Percentiles rank a stretch among this genome's conserved stretches.
Conservation (phyloP, 371 early-diverging fungal genomes). For the Zancudomyces culisetae region DNA sequence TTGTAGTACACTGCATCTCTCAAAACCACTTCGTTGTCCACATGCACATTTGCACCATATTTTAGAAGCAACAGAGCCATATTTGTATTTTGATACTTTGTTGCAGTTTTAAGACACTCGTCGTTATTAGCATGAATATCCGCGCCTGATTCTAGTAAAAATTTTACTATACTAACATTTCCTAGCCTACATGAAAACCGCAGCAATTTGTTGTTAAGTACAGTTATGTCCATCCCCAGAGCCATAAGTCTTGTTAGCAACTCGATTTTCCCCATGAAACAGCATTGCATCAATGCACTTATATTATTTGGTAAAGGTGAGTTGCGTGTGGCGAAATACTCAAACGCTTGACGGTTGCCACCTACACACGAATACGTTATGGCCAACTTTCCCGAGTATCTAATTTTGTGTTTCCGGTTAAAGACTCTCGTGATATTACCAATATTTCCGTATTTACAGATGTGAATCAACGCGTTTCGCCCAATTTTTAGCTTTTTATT, state of each 20-base stretch:
- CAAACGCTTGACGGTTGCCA: neutral
- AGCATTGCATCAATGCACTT: neutral
- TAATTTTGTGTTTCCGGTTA: no score
- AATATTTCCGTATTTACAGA: neutral
- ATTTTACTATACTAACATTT: constrained; percentile 1
- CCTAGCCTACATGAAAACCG: neutral
- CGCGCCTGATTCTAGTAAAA: neutral
- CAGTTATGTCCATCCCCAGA: neutral
- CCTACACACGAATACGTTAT: neutral
- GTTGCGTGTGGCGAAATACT: neutral
- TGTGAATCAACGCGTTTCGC: neutral
- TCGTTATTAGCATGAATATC: neutral
- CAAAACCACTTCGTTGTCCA: neutral
- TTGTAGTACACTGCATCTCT: neutral
- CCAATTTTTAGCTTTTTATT: neutral
- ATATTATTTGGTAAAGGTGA: neutral
- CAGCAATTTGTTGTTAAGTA: neutral
- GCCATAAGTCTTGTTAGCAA: neutral
- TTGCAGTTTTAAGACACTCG: neutral
- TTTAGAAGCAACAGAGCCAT: neutral
- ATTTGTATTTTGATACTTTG: neutral
- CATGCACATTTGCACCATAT: neutral
- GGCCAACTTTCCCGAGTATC: neutral
- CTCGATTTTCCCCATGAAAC: neutral
- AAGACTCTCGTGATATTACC: no score